phyloP scores from a whole-genome alignment of 257 asterid species.

The Craterostigma plantagineum region DNA sequence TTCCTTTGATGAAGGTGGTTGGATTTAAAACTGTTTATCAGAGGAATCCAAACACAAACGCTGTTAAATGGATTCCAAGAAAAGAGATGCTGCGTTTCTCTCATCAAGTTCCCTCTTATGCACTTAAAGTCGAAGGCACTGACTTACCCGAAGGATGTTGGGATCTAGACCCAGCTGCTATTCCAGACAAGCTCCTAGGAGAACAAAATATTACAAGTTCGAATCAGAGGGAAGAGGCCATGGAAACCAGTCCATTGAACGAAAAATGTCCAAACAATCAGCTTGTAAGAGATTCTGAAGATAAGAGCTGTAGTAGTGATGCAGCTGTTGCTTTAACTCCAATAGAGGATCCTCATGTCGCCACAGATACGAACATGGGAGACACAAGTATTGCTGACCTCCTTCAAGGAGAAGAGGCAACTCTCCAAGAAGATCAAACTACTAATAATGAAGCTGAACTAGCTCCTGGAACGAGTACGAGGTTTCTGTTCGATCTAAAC shows the following conservation, averaged over 20 bases:
- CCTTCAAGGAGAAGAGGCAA: constrained; percentile 1
- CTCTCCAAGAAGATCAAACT: neutral
- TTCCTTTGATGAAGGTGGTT: constrained; percentile 48
- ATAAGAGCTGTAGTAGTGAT: constrained; percentile 9
- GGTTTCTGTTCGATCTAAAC: too few relatives aligned
- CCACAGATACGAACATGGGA: constrained; percentile 6
- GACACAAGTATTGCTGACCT: constrained; percentile 5
- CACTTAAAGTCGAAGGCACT: constrained; percentile 36
- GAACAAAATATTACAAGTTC: constrained; percentile 14
- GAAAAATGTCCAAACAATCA: constrained; percentile 9
- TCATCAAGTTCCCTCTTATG: constrained; percentile 82
- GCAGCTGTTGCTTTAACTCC: constrained; percentile 3
- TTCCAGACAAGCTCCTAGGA: constrained; percentile 64
- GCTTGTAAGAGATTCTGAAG: constrained; percentile 15
- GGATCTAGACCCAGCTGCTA: constrained; percentile 99
- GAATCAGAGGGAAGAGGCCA: constrained; percentile 10
- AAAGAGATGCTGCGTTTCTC: constrained; percentile 94
- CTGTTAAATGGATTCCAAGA: constrained; percentile 51
- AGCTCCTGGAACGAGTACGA: too few relatives aligned
- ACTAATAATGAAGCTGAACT: too few relatives aligned
- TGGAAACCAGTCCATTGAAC: constrained; percentile 8
- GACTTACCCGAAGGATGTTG: constrained; percentile 77
- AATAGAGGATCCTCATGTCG: constrained; percentile 5
- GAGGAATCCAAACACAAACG: constrained; percentile 28
- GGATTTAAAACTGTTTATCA: constrained; percentile 80